Percentiles rank a stretch among this genome's conserved stretches.
Evolutionary conservation across 1,139 yeast genomes (phyloP).

Genomic region (Geotrichum bryndzae): DNA sequence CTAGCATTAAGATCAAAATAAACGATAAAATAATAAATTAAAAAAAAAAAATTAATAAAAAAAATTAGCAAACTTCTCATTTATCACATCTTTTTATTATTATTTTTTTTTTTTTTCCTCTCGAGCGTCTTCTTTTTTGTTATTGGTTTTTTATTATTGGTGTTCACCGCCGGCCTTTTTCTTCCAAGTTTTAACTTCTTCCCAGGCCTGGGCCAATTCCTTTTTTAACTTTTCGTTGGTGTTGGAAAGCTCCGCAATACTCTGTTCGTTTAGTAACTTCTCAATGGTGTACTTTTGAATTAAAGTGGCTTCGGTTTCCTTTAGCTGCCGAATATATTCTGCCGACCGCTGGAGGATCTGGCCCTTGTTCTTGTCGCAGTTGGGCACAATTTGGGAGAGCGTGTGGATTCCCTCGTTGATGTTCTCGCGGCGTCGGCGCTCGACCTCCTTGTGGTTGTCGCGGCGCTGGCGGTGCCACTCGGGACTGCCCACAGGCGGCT

Average conservation of each 20-base stretch:
- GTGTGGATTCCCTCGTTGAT: conserved; percentile 86
- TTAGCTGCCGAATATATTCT: conserved; percentile 80
- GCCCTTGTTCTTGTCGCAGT: conserved; percentile 86
- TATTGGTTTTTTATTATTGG: background rate
- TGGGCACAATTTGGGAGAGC: conserved; percentile 75
- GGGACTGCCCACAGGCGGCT: conserved; percentile 53
- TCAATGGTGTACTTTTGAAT: conserved; percentile 94
- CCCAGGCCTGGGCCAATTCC: conserved; percentile 85
- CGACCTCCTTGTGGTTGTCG: conserved; percentile 95
- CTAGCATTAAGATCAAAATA: no score
- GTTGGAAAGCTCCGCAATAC: conserved; percentile 70
- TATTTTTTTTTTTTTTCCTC: no score
- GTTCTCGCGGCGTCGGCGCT: conserved; percentile 88
- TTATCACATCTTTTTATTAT: no score
- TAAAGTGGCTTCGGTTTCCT: conserved; percentile 80
- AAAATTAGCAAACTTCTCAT: no score
- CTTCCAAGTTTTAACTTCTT: conserved; percentile 83
- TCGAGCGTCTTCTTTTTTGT: background rate
- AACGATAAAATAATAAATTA: no score
- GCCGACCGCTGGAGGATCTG: conserved; percentile 82
- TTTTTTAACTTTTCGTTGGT: conserved; percentile 73
- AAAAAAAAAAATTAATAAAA: no score
- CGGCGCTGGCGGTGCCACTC: conserved; percentile 86
- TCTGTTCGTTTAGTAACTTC: conserved; percentile 85
- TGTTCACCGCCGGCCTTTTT: conserved; percentile 26